Conservation (phyloP, 2,329 filamentous ascomycete genomes). For the Alternaria solani region DNA sequence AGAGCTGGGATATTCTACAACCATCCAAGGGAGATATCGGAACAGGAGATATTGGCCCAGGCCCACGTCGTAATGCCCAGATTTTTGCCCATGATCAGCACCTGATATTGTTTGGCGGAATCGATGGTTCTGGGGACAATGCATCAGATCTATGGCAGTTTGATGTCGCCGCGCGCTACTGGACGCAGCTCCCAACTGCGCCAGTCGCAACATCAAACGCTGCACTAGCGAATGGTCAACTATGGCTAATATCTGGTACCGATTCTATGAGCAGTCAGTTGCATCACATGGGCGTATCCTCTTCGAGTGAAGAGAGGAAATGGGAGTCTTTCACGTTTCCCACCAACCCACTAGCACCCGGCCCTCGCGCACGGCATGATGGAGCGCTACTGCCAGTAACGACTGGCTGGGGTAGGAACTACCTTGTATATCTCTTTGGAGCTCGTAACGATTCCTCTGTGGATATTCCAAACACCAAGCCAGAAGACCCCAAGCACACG, state of each 20-base stretch:
- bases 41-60: conserved; percentile 23
- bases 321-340: conserved; percentile 55
- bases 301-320: conserved; percentile 27
- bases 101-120: conserved; percentile 40
- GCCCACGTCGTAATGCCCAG: conserved; percentile 29
- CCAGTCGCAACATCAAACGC: conserved; percentile 46
- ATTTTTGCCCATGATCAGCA: conserved; percentile 31
- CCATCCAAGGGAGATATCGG: conserved; percentile 24
- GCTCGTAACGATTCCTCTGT: conserved; percentile 20
- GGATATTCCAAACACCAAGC: background rate
- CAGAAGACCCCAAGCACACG: conserved; percentile 17
- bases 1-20: conserved; percentile 35
- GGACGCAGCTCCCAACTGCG: conserved; percentile 37
- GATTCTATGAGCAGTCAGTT: conserved; percentile 43
- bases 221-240: conserved; percentile 46
- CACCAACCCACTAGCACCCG: conserved; percentile 54
- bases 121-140: conserved; percentile 30
- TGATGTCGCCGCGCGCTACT: conserved; percentile 28
- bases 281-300: conserved; percentile 36
- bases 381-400: conserved; percentile 53
- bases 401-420: conserved; percentile 56
- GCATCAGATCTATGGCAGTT: conserved; percentile 42
- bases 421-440: conserved; percentile 56
- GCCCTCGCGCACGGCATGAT: conserved; percentile 50
- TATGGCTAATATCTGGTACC: conserved; percentile 52